Conservation (phyloP, 371 early-diverging fungal genomes). For the Mortierella sp. region DNA sequence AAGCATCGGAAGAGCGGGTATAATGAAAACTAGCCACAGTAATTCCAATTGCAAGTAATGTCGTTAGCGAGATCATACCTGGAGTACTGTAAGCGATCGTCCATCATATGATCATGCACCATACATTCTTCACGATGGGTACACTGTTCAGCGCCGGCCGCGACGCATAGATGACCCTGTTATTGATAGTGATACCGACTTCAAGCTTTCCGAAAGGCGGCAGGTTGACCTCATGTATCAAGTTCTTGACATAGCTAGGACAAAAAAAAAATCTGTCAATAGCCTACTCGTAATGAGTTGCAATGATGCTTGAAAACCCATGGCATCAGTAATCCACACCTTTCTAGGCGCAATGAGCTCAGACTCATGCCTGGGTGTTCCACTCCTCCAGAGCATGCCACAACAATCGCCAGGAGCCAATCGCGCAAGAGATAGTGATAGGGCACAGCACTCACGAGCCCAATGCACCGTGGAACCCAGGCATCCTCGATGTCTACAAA, state of each 20-base stretch:
- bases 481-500: slow-evolving; percentile 68
- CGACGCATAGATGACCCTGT: slow-evolving; percentile 73
- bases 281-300: too few relatives aligned
- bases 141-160: slow-evolving; percentile 84
- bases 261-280: not conserved
- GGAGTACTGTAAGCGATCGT: too few relatives aligned
- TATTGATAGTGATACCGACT: slow-evolving; percentile 73
- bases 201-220: slow-evolving; percentile 89
- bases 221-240: slow-evolving; percentile 80
- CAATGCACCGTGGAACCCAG: slow-evolving; percentile 80
- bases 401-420: slow-evolving; percentile 77
- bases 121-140: slow-evolving; percentile 82
- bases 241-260: slow-evolving; percentile 68
- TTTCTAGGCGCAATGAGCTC: slow-evolving; percentile 60
- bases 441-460: slow-evolving; percentile 77
- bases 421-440: slow-evolving; percentile 82
- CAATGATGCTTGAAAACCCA: not conserved
- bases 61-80: too few relatives aligned
- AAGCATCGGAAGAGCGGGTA: slow-evolving; percentile 82
- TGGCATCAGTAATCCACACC: slow-evolving; percentile 55
- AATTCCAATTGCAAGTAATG: not conserved
- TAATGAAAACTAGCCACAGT: slow-evolving; percentile 73
- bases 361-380: slow-evolving; percentile 58
- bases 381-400: slow-evolving; percentile 68
- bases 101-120: too few relatives aligned